Base-by-base conservation (phyloP, 768 basidiomycete species). In the Tricholoma hemisulphureum region DNA sequence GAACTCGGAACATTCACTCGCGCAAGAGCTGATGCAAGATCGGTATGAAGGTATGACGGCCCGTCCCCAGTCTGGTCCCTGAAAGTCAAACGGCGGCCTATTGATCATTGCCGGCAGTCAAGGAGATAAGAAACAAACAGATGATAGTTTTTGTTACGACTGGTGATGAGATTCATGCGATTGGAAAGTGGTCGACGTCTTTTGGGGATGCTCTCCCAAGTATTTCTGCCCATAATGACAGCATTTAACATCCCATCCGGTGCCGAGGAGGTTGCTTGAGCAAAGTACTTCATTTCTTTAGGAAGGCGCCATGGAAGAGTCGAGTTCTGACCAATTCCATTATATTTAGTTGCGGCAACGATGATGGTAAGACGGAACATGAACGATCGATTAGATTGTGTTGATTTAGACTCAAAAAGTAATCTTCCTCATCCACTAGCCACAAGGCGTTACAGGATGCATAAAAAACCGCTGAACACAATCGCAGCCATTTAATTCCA, bases 191-290 rank as follows among this genome's bases (percentile, higher is more conserved):
- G 97, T 60, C 90, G 80, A 73, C 89, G 91, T 69, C 86, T 91
- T 18, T 67, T 61, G 7, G 97, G 96, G 55, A 99, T 98, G 69
- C 92, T 92, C 74, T 98, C 94, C 97, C 97, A 99, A 13, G 95
- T 96, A 67, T 91, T 94, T 56, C 96, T 82, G 11, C 97, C 97
- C 96, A 99, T 98, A 55, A 98, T 76, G 18, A 98, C 88, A 1
- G 83, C 85, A 72, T 98, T 98, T 57, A 69, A 75, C 45, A 66
- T 69, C 6, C 77, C 80, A 34, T 78, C 72, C 6, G 86, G 83
- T 29, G 85, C 82, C 35, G 70, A 74, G 6, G 83, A 83, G 29
- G 91, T 91, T 69, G 88, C 86, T 53, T 82, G 80, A n/a, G 88
- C 86, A 70, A 99, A 99, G 73, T 96, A 97, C 51, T 88, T 86